phyloP scores from a whole-genome alignment of 2,329 filamentous ascomycete genomes.

The Arthrobotrys musiformis region DNA sequence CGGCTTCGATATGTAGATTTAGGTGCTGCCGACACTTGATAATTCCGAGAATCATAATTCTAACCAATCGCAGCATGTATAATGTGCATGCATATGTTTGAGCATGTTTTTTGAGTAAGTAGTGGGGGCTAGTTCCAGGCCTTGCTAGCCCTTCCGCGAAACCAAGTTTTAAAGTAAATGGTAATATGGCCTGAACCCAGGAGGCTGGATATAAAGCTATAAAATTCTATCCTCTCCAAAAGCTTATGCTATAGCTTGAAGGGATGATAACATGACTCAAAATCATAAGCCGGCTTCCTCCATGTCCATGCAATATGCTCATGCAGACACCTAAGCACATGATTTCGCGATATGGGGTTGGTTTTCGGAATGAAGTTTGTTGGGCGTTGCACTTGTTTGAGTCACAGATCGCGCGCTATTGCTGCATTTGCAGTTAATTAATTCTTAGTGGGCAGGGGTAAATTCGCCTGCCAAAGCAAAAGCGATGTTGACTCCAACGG shows the following conservation, averaged over 20 bases:
- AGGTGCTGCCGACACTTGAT: no score
- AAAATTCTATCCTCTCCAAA: not conserved
- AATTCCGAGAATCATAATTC: no score
- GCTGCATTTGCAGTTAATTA: not conserved
- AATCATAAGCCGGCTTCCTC: not conserved
- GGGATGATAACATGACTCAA: not conserved
- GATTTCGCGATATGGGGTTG: conserved; percentile 31
- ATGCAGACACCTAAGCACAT: conserved; percentile 21
- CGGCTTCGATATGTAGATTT: not conserved
- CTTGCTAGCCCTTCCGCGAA: no score
- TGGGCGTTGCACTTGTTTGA: not conserved
- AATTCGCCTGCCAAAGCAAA: not conserved
- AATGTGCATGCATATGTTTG: no score
- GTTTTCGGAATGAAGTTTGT: not conserved
- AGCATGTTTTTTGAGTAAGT: no score
- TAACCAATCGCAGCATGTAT: no score
- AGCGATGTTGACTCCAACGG: not conserved
- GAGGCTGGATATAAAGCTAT: not conserved
- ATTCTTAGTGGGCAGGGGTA: conserved; percentile 15
- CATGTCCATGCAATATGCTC: no score
- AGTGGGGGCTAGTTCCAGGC: no score
- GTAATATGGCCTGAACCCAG: no score
- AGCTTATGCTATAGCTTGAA: not conserved
- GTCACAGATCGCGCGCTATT: conserved; percentile 20
- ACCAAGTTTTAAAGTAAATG: no score